These are phyloP conservation scores for Aspergillus sp. DNA, from an alignment of 2,329 filamentous ascomycete genomes.

Conservation along the genomic window DNA sequence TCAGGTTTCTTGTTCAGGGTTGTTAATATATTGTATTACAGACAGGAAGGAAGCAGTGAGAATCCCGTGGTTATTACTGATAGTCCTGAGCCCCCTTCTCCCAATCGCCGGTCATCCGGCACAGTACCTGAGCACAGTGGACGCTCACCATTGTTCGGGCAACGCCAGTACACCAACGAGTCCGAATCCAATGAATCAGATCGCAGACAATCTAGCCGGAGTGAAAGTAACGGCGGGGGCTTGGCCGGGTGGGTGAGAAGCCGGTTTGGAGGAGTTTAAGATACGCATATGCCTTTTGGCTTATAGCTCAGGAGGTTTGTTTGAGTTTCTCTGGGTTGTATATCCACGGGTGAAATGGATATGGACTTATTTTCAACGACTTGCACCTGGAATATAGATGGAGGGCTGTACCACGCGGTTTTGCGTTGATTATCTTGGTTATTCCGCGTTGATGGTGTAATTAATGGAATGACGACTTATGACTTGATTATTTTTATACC, in stretches of 20 bases:
- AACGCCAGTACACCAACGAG: neutral
- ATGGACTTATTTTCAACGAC: too few relatives aligned
- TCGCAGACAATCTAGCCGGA: slow-evolving; percentile 7
- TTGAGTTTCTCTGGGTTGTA: too few relatives aligned
- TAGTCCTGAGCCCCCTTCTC: slow-evolving; percentile 9
- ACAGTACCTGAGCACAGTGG: slow-evolving; percentile 1
- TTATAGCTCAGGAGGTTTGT: neutral
- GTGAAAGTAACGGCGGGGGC: slow-evolving; percentile 10
- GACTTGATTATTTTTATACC: too few relatives aligned
- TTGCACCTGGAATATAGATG: too few relatives aligned
- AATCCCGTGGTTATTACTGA: slow-evolving; percentile 14
- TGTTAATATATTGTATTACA: neutral
- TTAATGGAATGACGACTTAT: too few relatives aligned
- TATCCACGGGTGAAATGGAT: too few relatives aligned
- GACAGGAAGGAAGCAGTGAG: slow-evolving; percentile 9
- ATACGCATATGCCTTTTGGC: neutral
- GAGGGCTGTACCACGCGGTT: too few relatives aligned
- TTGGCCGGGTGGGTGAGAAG: slow-evolving; percentile 20
- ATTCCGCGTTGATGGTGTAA: too few relatives aligned
- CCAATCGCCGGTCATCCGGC: slow-evolving; percentile 5
- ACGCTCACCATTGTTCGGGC: neutral
- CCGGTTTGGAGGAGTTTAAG: slow-evolving; percentile 17
- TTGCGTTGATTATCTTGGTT: too few relatives aligned
- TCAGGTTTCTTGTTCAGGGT: neutral
- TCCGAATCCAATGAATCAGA: neutral